Conservation (phyloP, 805 yeast genomes). For the Yarrowia sp. region DNA sequence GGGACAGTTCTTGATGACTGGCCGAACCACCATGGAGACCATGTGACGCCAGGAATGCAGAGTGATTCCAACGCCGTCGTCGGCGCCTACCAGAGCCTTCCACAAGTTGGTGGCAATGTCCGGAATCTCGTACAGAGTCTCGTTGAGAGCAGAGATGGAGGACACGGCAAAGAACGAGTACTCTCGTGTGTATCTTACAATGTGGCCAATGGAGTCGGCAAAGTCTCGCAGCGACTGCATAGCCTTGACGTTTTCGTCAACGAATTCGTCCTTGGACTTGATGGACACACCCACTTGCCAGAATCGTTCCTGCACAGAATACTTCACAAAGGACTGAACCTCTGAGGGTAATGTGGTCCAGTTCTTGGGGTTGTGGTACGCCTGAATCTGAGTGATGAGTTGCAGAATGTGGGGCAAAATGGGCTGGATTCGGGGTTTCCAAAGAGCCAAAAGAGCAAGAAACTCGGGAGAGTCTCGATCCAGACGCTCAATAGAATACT, state of each 20-base stretch:
- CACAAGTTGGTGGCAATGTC: conserved; percentile 71
- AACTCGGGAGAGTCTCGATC: conserved; percentile 76
- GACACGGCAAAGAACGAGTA: conserved; percentile 89
- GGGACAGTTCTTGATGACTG: conserved; percentile 87
- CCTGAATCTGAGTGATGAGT: conserved; percentile 82
- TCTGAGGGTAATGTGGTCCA: conserved; percentile 85
- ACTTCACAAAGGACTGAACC: conserved; percentile 87
- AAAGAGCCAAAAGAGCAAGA: conserved; percentile 61
- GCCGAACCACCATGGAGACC: conserved; percentile 82
- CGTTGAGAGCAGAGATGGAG: conserved; percentile 85
- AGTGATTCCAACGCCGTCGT: conserved; percentile 75
- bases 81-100: conserved; percentile 74
- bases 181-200: conserved; percentile 91
- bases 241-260: conserved; percentile 91
- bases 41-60: conserved; percentile 97
- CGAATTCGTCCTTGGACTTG: conserved; percentile 88
- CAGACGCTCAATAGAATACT: conserved; percentile 89
- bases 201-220: conserved; percentile 97
- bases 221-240: conserved; percentile 91
- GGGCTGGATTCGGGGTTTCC: conserved; percentile 93
- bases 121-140: conserved; percentile 82
- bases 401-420: conserved; percentile 88
- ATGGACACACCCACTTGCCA: conserved; percentile 99
- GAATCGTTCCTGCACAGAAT: conserved; percentile 86
- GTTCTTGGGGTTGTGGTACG: conserved; percentile 89